Conservation (phyloP, 495 filamentous ascomycete genomes). For the Hyaloscypha finlandica region DNA sequence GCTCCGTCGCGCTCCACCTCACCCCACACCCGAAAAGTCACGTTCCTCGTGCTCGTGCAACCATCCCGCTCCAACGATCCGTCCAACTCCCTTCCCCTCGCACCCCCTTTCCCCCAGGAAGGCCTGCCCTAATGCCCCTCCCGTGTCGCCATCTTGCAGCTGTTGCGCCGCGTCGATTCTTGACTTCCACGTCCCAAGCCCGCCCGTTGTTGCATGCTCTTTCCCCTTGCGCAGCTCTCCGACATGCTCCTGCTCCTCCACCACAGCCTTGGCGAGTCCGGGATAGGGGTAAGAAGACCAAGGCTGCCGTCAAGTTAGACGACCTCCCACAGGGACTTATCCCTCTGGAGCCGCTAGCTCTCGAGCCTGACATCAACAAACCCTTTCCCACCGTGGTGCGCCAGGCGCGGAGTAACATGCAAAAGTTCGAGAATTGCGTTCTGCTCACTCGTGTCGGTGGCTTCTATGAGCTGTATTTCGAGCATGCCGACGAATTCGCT, state of each 20-base stretch:
- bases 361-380: constrained; percentile 12
- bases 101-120: not conserved
- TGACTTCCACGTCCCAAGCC: not conserved
- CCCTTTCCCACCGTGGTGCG: constrained; percentile 89
- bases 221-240: not conserved
- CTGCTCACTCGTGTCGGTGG: constrained; percentile 87
- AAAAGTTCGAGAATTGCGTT: constrained; percentile 84
- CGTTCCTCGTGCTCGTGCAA: too few species aligned
- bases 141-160: not conserved
- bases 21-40: too few species aligned
- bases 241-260: not conserved
- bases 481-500: constrained; percentile 86
- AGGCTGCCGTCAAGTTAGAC: constrained; percentile 26
- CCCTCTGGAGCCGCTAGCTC: constrained; percentile 22
- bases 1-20: too few species aligned
- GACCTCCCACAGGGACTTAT: constrained; percentile 31
- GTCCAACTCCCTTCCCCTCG: too few species aligned
- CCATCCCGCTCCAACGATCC: too few species aligned
- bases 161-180: not conserved
- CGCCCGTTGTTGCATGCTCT: not conserved
- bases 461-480: constrained; percentile 97
- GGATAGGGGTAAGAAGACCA: constrained; percentile 35
- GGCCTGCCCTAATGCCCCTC: not conserved
- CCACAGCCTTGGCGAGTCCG: constrained; percentile 7
- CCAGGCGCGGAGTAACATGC: constrained; percentile 88